Percentiles rank a stretch among this genome's conserved stretches.
phyloP scores from a whole-genome alignment of 208 protist genomes.

The Crithidia sp. region DNA sequence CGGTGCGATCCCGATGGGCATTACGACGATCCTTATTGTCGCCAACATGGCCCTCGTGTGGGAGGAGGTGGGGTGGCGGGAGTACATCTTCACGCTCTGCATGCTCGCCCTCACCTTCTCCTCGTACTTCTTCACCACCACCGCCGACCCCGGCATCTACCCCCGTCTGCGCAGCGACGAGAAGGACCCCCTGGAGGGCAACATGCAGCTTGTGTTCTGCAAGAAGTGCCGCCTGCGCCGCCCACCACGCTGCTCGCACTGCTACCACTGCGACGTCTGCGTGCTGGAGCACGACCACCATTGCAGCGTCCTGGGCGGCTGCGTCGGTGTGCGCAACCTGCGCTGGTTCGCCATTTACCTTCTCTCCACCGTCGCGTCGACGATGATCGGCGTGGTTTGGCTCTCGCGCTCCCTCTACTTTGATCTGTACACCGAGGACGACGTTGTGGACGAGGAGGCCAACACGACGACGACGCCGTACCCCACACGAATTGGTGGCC shows the following conservation, averaged over 20 bases:
- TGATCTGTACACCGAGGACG: constrained; percentile 21
- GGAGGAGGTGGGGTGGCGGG: constrained; percentile 37
- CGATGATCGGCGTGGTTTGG: constrained; percentile 55
- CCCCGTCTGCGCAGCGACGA: constrained; percentile 67
- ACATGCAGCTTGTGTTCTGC: constrained; percentile 62
- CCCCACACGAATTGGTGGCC: constrained; percentile 61
- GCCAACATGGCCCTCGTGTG: constrained; percentile 63
- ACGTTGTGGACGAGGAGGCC: background rate
- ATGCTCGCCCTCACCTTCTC: constrained; percentile 53
- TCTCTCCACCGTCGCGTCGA: constrained; percentile 23
- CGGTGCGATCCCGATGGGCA: constrained; percentile 37
- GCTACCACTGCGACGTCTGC: constrained; percentile 87
- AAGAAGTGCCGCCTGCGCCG: constrained; percentile 67
- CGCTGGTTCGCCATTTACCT: constrained; percentile 87
- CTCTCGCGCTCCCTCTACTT: constrained; percentile 32
- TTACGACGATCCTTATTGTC: constrained; percentile 55
- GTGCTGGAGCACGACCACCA: constrained; percentile 90
- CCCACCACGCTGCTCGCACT: constrained; percentile 85
- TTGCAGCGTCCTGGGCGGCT: constrained; percentile 86
- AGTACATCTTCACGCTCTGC: constrained; percentile 42
- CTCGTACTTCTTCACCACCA: constrained; percentile 55
- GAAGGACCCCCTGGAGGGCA: constrained; percentile 56
- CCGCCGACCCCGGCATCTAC: constrained; percentile 81
- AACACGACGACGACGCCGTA: constrained; percentile 36
- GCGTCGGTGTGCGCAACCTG: constrained; percentile 81